Conservation (phyloP, 2,329 filamentous ascomycete genomes). For the Epichloe amarillans region DNA sequence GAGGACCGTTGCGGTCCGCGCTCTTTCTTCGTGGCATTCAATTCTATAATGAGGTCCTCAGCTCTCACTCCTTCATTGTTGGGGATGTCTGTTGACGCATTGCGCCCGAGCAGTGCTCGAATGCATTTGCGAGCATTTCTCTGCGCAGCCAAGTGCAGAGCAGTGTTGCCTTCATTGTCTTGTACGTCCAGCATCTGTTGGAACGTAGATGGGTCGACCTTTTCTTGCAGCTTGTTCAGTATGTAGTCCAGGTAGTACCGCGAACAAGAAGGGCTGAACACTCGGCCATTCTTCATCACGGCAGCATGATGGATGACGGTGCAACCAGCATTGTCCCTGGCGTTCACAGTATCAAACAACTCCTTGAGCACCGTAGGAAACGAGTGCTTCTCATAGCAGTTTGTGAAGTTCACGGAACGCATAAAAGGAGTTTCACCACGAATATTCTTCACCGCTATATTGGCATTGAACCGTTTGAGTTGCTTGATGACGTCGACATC, state of each 20-base stretch:
- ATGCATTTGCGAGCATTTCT: constrained; percentile 83
- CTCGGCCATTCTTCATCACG: constrained; percentile 68
- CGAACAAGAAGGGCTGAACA: constrained; percentile 74
- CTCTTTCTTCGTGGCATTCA: constrained; percentile 57
- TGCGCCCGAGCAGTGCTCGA: constrained; percentile 63
- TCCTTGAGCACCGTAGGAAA: constrained; percentile 77
- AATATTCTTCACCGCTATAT: constrained; percentile 55
- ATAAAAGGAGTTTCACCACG: constrained; percentile 85
- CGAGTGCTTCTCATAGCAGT: constrained; percentile 86
- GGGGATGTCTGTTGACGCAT: constrained; percentile 68
- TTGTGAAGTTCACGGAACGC: constrained; percentile 89
- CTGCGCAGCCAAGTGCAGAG: constrained; percentile 60
- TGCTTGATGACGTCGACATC: constrained; percentile 85
- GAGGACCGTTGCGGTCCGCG: constrained; percentile 64
- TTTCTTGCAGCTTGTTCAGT: constrained; percentile 72
- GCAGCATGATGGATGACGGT: constrained; percentile 94
- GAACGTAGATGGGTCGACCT: constrained; percentile 61
- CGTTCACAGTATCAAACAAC: constrained; percentile 67
- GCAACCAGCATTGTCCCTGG: constrained; percentile 65
- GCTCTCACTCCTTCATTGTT: constrained; percentile 75
- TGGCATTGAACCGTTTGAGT: constrained; percentile 68
- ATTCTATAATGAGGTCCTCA: constrained; percentile 66
- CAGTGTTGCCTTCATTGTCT: constrained; percentile 81
- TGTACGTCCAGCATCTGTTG: constrained; percentile 68
- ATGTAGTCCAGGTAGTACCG: constrained; percentile 90